These are phyloP conservation scores for Colletotrichum nymphaeae DNA, from an alignment of 2,329 filamentous ascomycete genomes.

Conservation along the genomic window DNA sequence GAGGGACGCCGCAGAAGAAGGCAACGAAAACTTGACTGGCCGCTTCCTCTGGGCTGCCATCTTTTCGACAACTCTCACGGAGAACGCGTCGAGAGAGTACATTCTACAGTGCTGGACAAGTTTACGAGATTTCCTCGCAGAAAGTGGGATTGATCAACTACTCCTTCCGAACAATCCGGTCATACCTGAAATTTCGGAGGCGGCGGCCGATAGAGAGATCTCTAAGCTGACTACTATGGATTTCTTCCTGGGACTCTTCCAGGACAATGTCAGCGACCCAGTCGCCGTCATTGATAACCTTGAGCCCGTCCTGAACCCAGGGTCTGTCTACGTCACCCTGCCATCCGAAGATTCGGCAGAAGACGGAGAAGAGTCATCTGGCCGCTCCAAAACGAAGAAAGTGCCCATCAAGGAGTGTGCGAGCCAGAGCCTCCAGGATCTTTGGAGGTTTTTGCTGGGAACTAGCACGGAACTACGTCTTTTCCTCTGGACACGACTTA, in stretches of 20 bases:
- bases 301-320: constrained; percentile 88
- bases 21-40: constrained; percentile 55
- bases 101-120: constrained; percentile 69
- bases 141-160: constrained; percentile 57
- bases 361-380: constrained; percentile 32
- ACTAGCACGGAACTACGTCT: constrained; percentile 86
- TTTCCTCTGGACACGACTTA: constrained; percentile 91
- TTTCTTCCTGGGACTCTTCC: constrained; percentile 92
- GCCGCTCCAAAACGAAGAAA: constrained; percentile 35
- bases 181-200: constrained; percentile 86
- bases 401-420: constrained; percentile 63
- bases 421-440: constrained; percentile 73
- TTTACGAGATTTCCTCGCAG: constrained; percentile 61
- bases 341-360: constrained; percentile 36
- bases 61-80: constrained; percentile 62
- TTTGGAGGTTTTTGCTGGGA: constrained; percentile 85
- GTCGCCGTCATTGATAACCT: constrained; percentile 89
- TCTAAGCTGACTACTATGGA: constrained; percentile 95
- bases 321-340: constrained; percentile 58
- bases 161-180: constrained; percentile 85
- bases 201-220: constrained; percentile 90
- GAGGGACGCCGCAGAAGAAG: constrained; percentile 47
- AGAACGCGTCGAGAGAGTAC: constrained; percentile 66
- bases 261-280: constrained; percentile 83
- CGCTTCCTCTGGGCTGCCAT: constrained; percentile 70